phyloP scores from a whole-genome alignment of 2,329 filamentous ascomycete species.

The Hypoxylon sp. region DNA sequence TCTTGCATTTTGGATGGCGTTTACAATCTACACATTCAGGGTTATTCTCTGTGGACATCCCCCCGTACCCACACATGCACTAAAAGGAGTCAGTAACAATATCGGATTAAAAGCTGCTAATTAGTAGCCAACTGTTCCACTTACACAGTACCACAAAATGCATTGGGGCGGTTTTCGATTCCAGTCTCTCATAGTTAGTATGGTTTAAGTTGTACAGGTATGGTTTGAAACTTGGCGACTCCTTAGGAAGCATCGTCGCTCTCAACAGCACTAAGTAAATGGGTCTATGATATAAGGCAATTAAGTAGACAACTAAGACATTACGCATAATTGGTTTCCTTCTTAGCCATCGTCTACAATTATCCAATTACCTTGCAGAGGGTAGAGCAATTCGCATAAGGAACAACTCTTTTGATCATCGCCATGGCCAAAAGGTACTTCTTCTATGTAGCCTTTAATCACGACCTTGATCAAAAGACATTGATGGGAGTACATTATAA shows the following conservation, averaged over 20 bases:
- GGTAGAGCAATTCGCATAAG: background rate
- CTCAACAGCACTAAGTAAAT: background rate
- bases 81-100: slow-evolving; percentile 2
- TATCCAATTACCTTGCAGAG: slow-evolving; percentile 10
- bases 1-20: slow-evolving; percentile 2
- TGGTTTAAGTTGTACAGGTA: background rate
- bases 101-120: background rate
- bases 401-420: slow-evolving; percentile 15
- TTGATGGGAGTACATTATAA: slow-evolving; percentile 1
- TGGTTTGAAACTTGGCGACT: background rate
- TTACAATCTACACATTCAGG: slow-evolving; percentile 6
- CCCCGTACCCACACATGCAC: slow-evolving; percentile 17
- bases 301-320: background rate
- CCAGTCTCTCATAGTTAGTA: background rate
- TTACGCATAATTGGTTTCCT: slow-evolving; percentile 3
- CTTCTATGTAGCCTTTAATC: slow-evolving; percentile 1
- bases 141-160: slow-evolving; percentile 22
- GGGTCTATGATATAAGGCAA: background rate
- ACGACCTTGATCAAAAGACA: slow-evolving; percentile 3
- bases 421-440: slow-evolving; percentile 4
- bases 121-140: slow-evolving; percentile 3
- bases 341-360: background rate
- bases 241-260: background rate
- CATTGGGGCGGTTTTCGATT: too few relatives aligned
- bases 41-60: slow-evolving; percentile 6